phyloP scores from a whole-genome alignment of 768 basidiomycete genomes.

The Coprinopsis strossmayeri region DNA sequence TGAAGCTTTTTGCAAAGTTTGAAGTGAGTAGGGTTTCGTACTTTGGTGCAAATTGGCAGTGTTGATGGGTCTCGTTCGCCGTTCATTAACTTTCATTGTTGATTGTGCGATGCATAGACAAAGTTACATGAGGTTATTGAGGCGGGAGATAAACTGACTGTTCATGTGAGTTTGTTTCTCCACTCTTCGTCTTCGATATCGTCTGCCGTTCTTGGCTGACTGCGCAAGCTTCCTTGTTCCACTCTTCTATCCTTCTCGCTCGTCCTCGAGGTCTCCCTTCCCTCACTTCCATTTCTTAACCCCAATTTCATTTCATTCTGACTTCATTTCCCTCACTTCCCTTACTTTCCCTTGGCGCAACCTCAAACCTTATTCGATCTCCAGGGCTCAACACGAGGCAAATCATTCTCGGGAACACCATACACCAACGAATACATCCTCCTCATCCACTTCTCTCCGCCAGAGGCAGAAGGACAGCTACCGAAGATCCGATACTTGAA shows the following conservation, averaged over 20 bases:
- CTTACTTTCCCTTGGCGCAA: neutral
- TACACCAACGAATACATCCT: constrained; percentile 20
- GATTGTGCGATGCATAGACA: constrained; percentile 14
- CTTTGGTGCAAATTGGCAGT: neutral
- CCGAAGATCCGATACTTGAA: constrained; percentile 14
- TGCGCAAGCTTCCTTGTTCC: too few relatives aligned
- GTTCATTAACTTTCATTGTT: neutral
- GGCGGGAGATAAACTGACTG: constrained; percentile 21
- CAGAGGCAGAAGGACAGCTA: neutral
- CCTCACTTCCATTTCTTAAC: too few relatives aligned
- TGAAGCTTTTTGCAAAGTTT: constrained; percentile 21
- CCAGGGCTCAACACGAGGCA: constrained; percentile 21
- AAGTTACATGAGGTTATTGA: constrained; percentile 27
- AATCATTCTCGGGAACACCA: constrained; percentile 19
- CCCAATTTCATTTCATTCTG: too few relatives aligned
- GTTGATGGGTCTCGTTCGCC: neutral
- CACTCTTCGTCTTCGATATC: neutral
- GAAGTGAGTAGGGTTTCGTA: constrained; percentile 19
- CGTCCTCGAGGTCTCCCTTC: too few relatives aligned
- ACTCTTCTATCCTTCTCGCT: too few relatives aligned
- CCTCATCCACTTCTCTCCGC: constrained; percentile 16
- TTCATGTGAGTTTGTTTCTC: constrained; percentile 21
- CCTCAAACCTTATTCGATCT: neutral
- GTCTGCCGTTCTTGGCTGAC: too few relatives aligned
- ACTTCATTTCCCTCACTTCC: neutral